Percentiles rank a stretch among this genome's conserved stretches.
These are phyloP conservation scores for Leccinum fallax DNA, from an alignment of 1,284 basidiomycete genomes.

Conservation along the genomic window DNA sequence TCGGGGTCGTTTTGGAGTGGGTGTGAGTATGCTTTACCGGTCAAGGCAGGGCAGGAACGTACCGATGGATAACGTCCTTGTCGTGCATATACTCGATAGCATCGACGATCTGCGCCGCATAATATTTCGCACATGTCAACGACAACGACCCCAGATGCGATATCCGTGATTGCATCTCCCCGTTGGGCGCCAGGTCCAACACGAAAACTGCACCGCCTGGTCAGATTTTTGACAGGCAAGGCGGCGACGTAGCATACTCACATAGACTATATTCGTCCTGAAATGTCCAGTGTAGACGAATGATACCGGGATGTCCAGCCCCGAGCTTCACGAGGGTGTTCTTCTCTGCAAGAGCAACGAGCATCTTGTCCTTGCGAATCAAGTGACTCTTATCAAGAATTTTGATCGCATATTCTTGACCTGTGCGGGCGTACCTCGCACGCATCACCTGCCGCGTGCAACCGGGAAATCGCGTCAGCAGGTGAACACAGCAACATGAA, in stretches of 20 bases:
- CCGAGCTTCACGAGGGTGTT: conserved; percentile 63
- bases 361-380: conserved; percentile 65
- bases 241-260: conserved; percentile 32
- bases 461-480: background rate
- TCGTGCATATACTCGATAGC: conserved; percentile 89
- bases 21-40: conserved; percentile 9
- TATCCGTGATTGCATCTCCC: conserved; percentile 84
- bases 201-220: conserved; percentile 72
- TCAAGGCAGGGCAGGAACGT: conserved; percentile 17
- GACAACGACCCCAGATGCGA: conserved; percentile 83
- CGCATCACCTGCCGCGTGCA: conserved; percentile 54
- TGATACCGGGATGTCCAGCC: conserved; percentile 79
- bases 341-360: conserved; percentile 67
- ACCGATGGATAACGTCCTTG: conserved; percentile 87
- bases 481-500: background rate
- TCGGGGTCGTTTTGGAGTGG: background rate
- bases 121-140: conserved; percentile 73
- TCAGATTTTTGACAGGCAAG: conserved; percentile 1
- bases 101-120: conserved; percentile 87
- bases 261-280: conserved; percentile 85
- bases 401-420: conserved; percentile 74
- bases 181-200: conserved; percentile 87
- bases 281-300: conserved; percentile 81
- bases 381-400: conserved; percentile 77
- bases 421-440: conserved; percentile 56